phyloP scores from a whole-genome alignment of 2,329 filamentous ascomycete species.

The Colletotrichum sp. region DNA sequence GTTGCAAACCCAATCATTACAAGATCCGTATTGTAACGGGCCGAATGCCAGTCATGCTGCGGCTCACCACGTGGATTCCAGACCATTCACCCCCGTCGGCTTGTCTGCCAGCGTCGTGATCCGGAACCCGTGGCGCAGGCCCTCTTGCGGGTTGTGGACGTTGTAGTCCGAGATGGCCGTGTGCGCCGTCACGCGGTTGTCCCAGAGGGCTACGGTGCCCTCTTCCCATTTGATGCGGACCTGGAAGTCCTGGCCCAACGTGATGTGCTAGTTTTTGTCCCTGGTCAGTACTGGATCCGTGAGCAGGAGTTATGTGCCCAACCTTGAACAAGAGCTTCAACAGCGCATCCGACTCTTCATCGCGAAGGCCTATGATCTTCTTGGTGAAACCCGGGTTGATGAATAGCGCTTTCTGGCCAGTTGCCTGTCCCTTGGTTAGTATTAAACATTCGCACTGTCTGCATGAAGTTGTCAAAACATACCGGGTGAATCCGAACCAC shows the following conservation, averaged over 20 bases:
- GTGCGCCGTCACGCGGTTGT: constrained; percentile 60
- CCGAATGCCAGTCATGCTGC: not conserved
- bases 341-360: constrained; percentile 81
- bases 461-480: constrained; percentile 38
- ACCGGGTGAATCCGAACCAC: constrained; percentile 69
- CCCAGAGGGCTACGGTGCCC: constrained; percentile 71
- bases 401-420: constrained; percentile 30
- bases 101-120: constrained; percentile 43
- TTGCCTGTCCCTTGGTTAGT: constrained; percentile 11
- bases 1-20: not conserved
- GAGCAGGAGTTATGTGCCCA: not conserved
- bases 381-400: constrained; percentile 61
- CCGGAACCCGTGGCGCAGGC: constrained; percentile 43
- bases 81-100: constrained; percentile 39
- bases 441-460: too few relatives aligned
- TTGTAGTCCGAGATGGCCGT: constrained; percentile 50
- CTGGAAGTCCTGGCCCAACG: constrained; percentile 67
- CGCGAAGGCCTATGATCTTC: constrained; percentile 81
- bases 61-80: constrained; percentile 38
- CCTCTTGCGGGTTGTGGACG: constrained; percentile 41
- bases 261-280: constrained; percentile 41
- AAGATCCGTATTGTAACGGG: not conserved
- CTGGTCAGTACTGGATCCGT: not conserved
- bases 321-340: constrained; percentile 70
- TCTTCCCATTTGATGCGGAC: constrained; percentile 69